Evolutionary conservation across 2,329 filamentous ascomycete species (phyloP).

Genomic region (Monosporascus cannonballus): DNA sequence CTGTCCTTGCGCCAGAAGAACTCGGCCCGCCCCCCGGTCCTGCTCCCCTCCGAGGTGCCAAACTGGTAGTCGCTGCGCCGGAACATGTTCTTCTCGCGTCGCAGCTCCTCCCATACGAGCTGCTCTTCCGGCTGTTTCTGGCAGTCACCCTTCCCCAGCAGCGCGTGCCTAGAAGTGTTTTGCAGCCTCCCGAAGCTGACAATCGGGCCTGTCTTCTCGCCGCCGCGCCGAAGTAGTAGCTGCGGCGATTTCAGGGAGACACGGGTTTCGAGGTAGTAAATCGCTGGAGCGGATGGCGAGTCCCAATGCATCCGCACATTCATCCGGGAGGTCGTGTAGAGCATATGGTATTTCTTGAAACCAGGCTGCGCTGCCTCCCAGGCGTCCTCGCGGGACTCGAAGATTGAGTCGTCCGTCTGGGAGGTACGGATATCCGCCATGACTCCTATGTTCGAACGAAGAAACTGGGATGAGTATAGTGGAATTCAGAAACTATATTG

Average conservation of each 20-base stretch:
- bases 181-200: neutral
- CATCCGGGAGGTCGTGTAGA: constrained; percentile 2
- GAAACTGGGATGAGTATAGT: no score
- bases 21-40: neutral
- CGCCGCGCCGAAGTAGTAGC: neutral
- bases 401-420: no score
- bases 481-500: no score
- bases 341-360: constrained; percentile 1
- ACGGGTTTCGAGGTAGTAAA: neutral
- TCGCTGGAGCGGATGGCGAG: neutral
- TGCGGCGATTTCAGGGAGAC: neutral
- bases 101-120: constrained; percentile 3
- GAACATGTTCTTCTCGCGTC: constrained; percentile 2
- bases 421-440: no score
- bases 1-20: constrained; percentile 7
- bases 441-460: no score
- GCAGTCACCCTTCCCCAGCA: constrained; percentile 1
- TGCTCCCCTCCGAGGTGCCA: neutral
- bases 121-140: neutral
- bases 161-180: neutral
- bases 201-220: neutral
- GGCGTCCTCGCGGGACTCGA: no score
- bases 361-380: neutral
- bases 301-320: neutral
- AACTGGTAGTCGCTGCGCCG: constrained; percentile 7